A percentile compares a stretch with the other conserved stretches of the same genome.
Evolutionary conservation across 257 asterid genomes (phyloP).

Genomic region (Ballota nigra): DNA sequence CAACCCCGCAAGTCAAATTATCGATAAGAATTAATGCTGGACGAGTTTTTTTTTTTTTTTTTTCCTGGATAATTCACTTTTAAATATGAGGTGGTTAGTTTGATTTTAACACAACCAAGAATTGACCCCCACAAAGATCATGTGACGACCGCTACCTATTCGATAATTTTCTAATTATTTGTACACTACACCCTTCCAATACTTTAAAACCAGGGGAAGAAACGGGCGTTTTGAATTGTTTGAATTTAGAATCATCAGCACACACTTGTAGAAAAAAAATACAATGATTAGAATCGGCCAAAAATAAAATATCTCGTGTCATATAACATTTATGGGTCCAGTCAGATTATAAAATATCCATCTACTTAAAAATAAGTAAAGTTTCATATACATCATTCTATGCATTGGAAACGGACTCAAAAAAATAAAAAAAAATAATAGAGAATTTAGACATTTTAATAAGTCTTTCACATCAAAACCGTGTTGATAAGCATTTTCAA

Average conservation of each 20-base stretch:
- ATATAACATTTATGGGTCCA: neutral
- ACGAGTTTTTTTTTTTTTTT: neutral
- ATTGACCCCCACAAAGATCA: neutral
- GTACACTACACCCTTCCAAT: neutral
- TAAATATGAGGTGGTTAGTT: neutral
- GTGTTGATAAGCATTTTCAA: neutral
- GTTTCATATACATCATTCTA: too few relatives aligned
- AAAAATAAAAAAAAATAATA: too few relatives aligned
- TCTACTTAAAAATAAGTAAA: too few relatives aligned
- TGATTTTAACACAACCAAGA: neutral
- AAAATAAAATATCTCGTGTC: neutral
- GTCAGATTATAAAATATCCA: too few relatives aligned
- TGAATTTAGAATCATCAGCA: neutral
- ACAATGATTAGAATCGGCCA: neutral
- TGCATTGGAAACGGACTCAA: too few relatives aligned
- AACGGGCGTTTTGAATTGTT: neutral
- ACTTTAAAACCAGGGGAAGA: neutral
- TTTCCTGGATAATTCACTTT: neutral
- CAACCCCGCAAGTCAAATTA: neutral
- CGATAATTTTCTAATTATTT: neutral
- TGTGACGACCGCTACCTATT: neutral
- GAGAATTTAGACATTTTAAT: neutral
- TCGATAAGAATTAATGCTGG: neutral
- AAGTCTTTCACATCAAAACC: conserved; percentile 13
- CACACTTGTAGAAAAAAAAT: neutral